Evolutionary conservation across 345 rosid species (phyloP).

Genomic region (Syzygium aqueum): DNA sequence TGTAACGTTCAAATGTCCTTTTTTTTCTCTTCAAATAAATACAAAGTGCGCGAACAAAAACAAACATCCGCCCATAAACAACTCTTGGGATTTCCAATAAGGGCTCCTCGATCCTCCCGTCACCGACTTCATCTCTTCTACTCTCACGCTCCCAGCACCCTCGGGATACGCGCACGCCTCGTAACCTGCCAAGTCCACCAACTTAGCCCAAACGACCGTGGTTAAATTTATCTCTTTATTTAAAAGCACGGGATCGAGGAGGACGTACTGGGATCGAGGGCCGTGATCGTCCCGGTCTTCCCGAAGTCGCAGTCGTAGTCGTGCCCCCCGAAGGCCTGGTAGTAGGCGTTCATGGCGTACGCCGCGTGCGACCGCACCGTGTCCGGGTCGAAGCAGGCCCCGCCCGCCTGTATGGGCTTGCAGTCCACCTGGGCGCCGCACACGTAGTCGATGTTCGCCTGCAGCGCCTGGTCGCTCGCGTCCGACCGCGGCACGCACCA

Average conservation of each 20-base stretch:
- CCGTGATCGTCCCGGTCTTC: constrained; percentile 34
- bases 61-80: neutral
- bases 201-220: neutral
- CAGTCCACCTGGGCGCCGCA: constrained; percentile 45
- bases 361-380: constrained; percentile 53
- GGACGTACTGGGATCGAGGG: constrained; percentile 40
- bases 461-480: constrained; percentile 36
- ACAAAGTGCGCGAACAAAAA: neutral
- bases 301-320: constrained; percentile 46
- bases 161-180: constrained; percentile 28
- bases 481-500: constrained; percentile 55
- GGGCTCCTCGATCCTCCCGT: too few species aligned
- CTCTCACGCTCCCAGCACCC: constrained; percentile 3
- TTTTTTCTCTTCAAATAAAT: neutral
- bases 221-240: neutral
- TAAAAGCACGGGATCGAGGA: neutral
- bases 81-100: too few species aligned
- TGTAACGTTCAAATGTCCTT: neutral
- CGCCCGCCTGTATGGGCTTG: constrained; percentile 41
- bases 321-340: constrained; percentile 36
- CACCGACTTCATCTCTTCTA: neutral
- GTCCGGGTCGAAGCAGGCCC: constrained; percentile 46
- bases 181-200: constrained; percentile 29
- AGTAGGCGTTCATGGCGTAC: constrained; percentile 61
- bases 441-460: constrained; percentile 57